Conservation (phyloP, 1,139 yeast genomes). For the Saccharomycopsis hybrid region DNA sequence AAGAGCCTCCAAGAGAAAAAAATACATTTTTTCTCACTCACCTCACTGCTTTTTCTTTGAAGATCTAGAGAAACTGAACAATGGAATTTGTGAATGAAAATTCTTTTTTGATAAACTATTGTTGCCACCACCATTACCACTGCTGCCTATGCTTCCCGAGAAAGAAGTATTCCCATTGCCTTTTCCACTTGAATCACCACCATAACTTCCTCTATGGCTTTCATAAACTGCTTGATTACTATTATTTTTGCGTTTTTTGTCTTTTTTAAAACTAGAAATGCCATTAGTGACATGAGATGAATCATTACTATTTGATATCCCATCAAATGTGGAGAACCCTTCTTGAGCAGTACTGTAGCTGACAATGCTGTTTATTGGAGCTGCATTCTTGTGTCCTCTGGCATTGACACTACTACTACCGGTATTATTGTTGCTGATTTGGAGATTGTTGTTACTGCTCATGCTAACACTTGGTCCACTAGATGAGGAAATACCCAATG, state of each 20-base stretch:
- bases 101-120: slow-evolving; percentile 10
- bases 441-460: background rate
- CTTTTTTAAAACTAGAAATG: background rate
- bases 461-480: no score
- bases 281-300: slow-evolving; percentile 13
- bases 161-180: background rate
- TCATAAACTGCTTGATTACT: no score
- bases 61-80: slow-evolving; percentile 17
- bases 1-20: background rate
- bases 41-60: slow-evolving; percentile 9
- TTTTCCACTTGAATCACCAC: no score
- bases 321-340: no score
- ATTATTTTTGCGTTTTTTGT: slow-evolving; percentile 11
- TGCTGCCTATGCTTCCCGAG: background rate
- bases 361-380: no score
- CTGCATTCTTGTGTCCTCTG: no score
- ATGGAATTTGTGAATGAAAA: slow-evolving; percentile 19
- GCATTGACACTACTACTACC: no score
- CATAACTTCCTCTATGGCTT: no score
- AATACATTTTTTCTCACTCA: background rate
- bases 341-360: no score
- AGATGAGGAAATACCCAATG: slow-evolving; percentile 18
- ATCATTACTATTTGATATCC: slow-evolving; percentile 1
- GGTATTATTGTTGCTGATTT: no score
- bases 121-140: slow-evolving; percentile 1